These are phyloP conservation scores for Acanthamoeba castellanii DNA, from an alignment of 208 protist genomes.

Conservation along the genomic window DNA sequence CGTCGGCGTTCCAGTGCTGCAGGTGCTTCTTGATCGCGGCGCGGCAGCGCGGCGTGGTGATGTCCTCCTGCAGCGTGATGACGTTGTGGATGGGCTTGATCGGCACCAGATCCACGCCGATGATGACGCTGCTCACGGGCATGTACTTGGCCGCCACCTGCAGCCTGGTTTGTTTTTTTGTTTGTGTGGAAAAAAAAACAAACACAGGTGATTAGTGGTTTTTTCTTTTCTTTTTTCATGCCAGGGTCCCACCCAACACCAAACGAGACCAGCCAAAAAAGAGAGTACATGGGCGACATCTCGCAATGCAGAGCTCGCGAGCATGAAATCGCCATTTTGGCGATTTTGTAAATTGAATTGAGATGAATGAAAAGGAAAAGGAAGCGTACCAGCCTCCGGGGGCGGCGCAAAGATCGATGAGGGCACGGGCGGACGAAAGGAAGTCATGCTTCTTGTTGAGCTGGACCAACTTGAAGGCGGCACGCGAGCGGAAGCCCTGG, in stretches of 20 bases:
- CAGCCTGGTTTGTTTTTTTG: constrained; percentile 79
- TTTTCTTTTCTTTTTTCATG: too few relatives aligned
- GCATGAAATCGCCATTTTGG: too few relatives aligned
- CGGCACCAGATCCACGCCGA: constrained; percentile 98
- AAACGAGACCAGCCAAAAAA: too few relatives aligned
- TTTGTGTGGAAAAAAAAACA: too few relatives aligned
- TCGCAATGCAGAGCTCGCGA: too few relatives aligned
- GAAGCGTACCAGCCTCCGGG: constrained; percentile 96
- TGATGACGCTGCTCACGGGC: constrained; percentile 95
- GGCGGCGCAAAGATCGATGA: constrained; percentile 95
- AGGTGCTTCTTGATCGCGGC: constrained; percentile 95
- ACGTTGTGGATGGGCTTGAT: constrained; percentile 98
- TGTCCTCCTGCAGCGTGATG: constrained; percentile 98
- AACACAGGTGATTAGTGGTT: too few relatives aligned
- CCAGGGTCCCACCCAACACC: too few relatives aligned
- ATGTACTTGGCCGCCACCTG: constrained; percentile 97
- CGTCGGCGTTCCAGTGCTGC: constrained; percentile 94
- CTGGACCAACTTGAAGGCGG: constrained; percentile 99
- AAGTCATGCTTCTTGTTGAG: constrained; percentile 99
- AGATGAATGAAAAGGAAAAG: neutral
- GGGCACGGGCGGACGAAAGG: constrained; percentile 92
- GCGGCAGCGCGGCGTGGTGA: constrained; percentile 98
- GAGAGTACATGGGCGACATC: too few relatives aligned
- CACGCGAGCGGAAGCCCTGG: constrained; percentile 98
- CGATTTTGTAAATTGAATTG: constrained; percentile 67